A percentile compares a stretch with the other conserved stretches of the same genome.
Conservation (phyloP, 352 stramenopile genomes). For the Blastocystis sp. region DNA sequence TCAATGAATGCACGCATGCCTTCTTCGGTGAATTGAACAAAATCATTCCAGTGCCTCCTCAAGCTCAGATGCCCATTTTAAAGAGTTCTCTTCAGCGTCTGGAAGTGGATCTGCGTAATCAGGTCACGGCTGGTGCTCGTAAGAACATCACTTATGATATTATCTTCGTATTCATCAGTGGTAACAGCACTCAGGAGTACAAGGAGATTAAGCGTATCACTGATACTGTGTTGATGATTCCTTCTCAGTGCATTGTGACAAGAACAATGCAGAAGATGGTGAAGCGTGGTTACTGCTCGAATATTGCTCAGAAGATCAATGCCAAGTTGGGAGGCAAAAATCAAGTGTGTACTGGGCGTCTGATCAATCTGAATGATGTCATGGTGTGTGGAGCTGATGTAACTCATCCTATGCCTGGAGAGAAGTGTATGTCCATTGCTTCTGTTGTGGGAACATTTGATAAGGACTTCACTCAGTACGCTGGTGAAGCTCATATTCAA, state of each 20-base stretch:
- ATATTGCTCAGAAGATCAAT: conserved; percentile 72
- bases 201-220: conserved; percentile 78
- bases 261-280: conserved; percentile 75
- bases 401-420: conserved; percentile 61
- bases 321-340: conserved; percentile 62
- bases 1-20: neutral
- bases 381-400: conserved; percentile 67
- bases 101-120: neutral
- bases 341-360: neutral
- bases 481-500: conserved; percentile 71
- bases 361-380: neutral
- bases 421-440: conserved; percentile 47
- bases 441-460: conserved; percentile 46
- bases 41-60: neutral
- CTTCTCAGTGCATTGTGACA: conserved; percentile 78
- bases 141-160: neutral
- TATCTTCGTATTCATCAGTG: conserved; percentile 34
- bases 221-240: conserved; percentile 76
- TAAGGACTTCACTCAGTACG: conserved; percentile 73
- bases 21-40: neutral
- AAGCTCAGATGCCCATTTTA: neutral
- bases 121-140: neutral
- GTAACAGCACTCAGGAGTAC: neutral
- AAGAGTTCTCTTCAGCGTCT: neutral
- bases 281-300: conserved; percentile 76